Evolutionary conservation across 208 protist genomes (phyloP).

Genomic region (Endotrypanum monterogeii): DNA sequence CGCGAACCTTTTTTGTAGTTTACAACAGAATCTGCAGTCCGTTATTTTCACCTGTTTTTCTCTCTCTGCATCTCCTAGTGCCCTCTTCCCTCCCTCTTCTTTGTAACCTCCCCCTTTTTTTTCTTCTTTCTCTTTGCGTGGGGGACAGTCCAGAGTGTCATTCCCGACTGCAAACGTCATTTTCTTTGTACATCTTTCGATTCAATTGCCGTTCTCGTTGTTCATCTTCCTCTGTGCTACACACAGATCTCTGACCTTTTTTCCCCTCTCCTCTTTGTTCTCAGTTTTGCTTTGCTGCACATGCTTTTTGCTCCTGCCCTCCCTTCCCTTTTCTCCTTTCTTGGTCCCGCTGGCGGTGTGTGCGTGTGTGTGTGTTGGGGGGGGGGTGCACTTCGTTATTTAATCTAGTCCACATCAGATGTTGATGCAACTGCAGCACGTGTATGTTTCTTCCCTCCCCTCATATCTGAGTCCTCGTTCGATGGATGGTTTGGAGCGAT

Average conservation of each 20-base stretch:
- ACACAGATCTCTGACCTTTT: not conserved
- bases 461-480: constrained; percentile 1
- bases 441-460: not conserved
- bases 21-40: not conserved
- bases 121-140: constrained; percentile 6
- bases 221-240: not conserved
- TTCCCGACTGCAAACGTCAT: not conserved
- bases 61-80: constrained; percentile 1
- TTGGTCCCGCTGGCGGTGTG: not conserved
- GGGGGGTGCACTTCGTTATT: constrained; percentile 1
- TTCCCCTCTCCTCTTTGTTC: not conserved
- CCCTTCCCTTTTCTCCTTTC: not conserved
- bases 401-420: not conserved
- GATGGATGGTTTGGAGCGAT: not conserved
- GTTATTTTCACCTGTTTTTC: not conserved
- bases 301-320: not conserved
- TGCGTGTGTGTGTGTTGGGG: no score
- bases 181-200: not conserved
- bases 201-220: not conserved
- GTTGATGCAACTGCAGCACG: not conserved
- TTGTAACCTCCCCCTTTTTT: constrained; percentile 1
- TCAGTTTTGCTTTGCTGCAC: not conserved
- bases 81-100: not conserved
- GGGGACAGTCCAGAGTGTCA: constrained; percentile 1
- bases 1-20: not conserved